Percentiles rank a stretch among this genome's conserved stretches.
These are phyloP conservation scores for Xanthoceras sorbifolium DNA, from an alignment of 345 rosid species.

Conservation along the genomic window DNA sequence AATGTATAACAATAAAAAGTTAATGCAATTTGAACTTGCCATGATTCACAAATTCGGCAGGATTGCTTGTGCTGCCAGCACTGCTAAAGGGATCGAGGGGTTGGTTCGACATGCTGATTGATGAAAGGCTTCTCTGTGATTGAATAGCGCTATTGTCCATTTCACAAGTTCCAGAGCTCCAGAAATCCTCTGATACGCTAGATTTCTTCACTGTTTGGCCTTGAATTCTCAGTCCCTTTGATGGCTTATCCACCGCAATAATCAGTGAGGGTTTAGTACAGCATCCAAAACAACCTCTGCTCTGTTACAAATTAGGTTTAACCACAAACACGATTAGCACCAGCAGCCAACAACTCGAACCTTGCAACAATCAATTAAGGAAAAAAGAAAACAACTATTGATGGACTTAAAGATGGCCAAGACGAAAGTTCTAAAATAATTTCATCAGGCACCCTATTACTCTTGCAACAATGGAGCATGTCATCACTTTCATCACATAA, in stretches of 20 bases:
- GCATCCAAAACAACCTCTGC: constrained; percentile 95
- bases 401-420: neutral
- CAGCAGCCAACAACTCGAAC: constrained; percentile 17
- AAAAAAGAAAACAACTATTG: neutral
- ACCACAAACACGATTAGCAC: constrained; percentile 43
- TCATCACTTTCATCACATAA: neutral
- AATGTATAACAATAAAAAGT: neutral
- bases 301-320: constrained; percentile 72
- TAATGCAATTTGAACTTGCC: constrained; percentile 46
- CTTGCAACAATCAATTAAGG: neutral
- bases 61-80: constrained; percentile 52
- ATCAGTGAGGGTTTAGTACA: constrained; percentile 46
- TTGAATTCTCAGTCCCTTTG: constrained; percentile 55
- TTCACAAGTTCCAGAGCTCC: constrained; percentile 65
- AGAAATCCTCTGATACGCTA: constrained; percentile 52
- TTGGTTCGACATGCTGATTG: constrained; percentile 48
- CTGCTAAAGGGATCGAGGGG: constrained; percentile 32
- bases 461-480: neutral
- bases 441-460: neutral
- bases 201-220: constrained; percentile 46
- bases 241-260: constrained; percentile 49
- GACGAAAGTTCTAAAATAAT: neutral
- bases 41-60: constrained; percentile 67
- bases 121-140: constrained; percentile 66
- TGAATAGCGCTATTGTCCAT: constrained; percentile 54